Percentiles rank a stretch among this genome's conserved stretches.
Evolutionary conservation across 305 asterid genomes (phyloP).

Genomic region (Galium porrigens): DNA sequence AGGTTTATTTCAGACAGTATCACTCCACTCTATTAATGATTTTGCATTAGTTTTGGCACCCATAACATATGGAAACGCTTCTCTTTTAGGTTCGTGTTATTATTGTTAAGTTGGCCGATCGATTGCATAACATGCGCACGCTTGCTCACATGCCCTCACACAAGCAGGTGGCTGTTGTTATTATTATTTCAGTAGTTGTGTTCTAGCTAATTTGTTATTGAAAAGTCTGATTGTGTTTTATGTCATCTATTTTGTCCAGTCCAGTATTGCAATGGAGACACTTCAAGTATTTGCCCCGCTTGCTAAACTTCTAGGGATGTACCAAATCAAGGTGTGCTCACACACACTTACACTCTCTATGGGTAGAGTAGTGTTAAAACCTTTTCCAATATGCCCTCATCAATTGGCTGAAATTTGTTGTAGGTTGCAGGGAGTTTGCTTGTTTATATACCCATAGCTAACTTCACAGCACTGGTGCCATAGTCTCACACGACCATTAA

Average conservation of each 20-base stretch:
- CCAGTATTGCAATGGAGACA: conserved; percentile 86
- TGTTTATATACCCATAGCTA: background rate
- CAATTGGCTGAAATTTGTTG: background rate
- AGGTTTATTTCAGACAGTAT: conserved; percentile 29
- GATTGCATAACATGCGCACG: conserved; percentile 90
- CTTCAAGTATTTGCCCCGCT: conserved; percentile 91
- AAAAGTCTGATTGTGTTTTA: conserved; percentile 14
- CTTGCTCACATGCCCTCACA: conserved; percentile 96
- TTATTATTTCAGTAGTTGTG: background rate
- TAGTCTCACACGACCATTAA: background rate
- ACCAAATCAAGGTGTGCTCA: conserved; percentile 64
- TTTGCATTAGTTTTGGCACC: conserved; percentile 11
- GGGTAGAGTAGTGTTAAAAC: conserved; percentile 1
- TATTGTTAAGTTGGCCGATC: conserved; percentile 82
- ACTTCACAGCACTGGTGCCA: background rate
- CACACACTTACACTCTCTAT: background rate
- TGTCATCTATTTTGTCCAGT: conserved; percentile 29
- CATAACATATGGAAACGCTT: conserved; percentile 16
- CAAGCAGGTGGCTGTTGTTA: conserved; percentile 48
- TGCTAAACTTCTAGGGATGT: conserved; percentile 82
- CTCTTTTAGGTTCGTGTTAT: conserved; percentile 75
- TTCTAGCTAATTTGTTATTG: conserved; percentile 6
- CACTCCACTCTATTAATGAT: conserved; percentile 4
- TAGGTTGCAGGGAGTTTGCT: background rate
- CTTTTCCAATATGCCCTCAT: background rate